These are phyloP conservation scores for Paecilomyces variotii DNA, from an alignment of 2,329 filamentous ascomycete species.

Conservation along the genomic window DNA sequence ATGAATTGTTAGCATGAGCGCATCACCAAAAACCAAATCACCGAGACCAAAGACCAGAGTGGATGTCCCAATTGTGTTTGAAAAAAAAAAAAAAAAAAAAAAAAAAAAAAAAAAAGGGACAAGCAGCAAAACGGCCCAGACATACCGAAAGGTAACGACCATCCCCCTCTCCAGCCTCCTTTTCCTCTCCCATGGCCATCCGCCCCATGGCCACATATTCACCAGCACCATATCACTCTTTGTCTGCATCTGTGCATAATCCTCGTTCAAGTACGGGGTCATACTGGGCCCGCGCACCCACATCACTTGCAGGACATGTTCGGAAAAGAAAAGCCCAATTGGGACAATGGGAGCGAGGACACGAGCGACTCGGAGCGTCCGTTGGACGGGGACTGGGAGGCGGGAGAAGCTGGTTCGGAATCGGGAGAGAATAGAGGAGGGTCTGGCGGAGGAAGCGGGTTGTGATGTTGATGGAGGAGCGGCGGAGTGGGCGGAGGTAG, in stretches of 20 bases:
- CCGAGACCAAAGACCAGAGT: neutral
- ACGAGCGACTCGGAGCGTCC: slow-evolving; percentile 18
- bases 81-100: neutral
- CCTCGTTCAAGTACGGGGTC: slow-evolving; percentile 67
- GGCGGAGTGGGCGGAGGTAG: neutral
- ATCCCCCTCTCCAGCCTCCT: slow-evolving; percentile 60
- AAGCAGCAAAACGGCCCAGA: neutral
- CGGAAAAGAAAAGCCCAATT: slow-evolving; percentile 31
- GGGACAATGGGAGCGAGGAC: slow-evolving; percentile 27
- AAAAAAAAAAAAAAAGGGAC: neutral
- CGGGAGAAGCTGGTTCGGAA: slow-evolving; percentile 20
- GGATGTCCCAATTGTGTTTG: neutral
- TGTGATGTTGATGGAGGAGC: neutral
- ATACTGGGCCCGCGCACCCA: slow-evolving; percentile 52
- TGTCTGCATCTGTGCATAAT: slow-evolving; percentile 42
- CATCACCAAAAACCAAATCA: neutral
- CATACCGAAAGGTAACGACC: slow-evolving; percentile 56
- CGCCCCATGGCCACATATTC: slow-evolving; percentile 32
- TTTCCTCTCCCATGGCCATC: slow-evolving; percentile 41
- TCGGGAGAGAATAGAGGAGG: slow-evolving; percentile 14
- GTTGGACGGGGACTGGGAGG: slow-evolving; percentile 19
- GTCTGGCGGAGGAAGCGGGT: neutral
- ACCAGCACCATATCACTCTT: slow-evolving; percentile 36
- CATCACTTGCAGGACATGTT: slow-evolving; percentile 34
- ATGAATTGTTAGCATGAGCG: neutral